A percentile compares a stretch with the other conserved stretches of the same genome.
Evolutionary conservation across 352 stramenopile species (phyloP).

Genomic region (Phytophthora constricta): DNA sequence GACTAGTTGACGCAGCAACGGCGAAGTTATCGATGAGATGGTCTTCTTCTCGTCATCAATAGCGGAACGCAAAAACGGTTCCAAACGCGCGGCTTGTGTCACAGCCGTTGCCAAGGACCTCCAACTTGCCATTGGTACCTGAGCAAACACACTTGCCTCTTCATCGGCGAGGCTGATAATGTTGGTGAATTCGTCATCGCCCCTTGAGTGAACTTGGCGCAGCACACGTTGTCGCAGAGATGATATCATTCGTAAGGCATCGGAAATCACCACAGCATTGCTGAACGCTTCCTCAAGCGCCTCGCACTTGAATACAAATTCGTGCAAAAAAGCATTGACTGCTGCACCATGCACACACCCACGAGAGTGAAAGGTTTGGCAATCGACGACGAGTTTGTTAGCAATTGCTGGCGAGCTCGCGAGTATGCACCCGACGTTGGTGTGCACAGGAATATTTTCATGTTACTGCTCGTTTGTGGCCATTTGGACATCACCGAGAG

Average conservation of each 20-base stretch:
- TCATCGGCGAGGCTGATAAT: neutral
- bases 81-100: slow-evolving; percentile 26
- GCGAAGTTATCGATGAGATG: neutral
- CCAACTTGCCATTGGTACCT: slow-evolving; percentile 30
- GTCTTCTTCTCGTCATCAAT: slow-evolving; percentile 22
- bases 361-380: slow-evolving; percentile 31
- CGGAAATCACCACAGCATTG: slow-evolving; percentile 28
- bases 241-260: slow-evolving; percentile 22
- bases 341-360: slow-evolving; percentile 43
- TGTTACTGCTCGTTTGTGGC: neutral
- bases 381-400: neutral
- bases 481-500: slow-evolving; percentile 16
- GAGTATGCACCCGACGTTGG: slow-evolving; percentile 24
- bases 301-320: slow-evolving; percentile 25
- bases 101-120: slow-evolving; percentile 37
- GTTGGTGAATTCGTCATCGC: neutral
- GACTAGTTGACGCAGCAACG: slow-evolving; percentile 17
- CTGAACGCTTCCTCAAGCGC: slow-evolving; percentile 35
- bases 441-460: slow-evolving; percentile 29
- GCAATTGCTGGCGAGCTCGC: slow-evolving; percentile 20
- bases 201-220: neutral
- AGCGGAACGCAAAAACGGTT: slow-evolving; percentile 24
- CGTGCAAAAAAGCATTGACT: slow-evolving; percentile 38
- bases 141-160: slow-evolving; percentile 6
- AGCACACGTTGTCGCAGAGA: slow-evolving; percentile 32